Conservation (phyloP, 75 land plant genomes). For the Ceratopteris richardii region DNA sequence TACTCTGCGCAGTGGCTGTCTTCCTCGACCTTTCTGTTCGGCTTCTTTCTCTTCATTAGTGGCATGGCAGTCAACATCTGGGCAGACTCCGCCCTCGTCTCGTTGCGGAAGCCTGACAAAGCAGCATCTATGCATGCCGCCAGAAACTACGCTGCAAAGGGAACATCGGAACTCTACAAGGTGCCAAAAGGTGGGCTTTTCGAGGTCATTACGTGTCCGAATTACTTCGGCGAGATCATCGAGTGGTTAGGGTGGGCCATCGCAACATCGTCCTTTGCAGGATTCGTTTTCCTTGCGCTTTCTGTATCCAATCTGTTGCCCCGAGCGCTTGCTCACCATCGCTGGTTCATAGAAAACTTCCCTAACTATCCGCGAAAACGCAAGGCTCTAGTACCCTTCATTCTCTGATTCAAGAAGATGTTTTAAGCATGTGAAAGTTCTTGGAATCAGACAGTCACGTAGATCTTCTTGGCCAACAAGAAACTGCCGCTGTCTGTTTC, state of each 20-base stretch:
- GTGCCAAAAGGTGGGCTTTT: slow-evolving; percentile 69
- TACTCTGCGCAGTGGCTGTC: slow-evolving; percentile 35
- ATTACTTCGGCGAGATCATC: slow-evolving; percentile 72
- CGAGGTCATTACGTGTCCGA: slow-evolving; percentile 68
- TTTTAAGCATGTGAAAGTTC: no score
- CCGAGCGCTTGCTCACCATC: slow-evolving; percentile 49
- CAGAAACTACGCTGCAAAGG: neutral
- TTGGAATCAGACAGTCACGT: no score
- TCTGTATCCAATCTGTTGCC: slow-evolving; percentile 65
- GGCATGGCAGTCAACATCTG: slow-evolving; percentile 64
- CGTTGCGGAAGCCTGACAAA: slow-evolving; percentile 32
- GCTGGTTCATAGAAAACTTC: slow-evolving; percentile 78
- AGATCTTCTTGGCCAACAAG: no score
- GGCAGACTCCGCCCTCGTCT: slow-evolving; percentile 59
- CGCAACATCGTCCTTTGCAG: slow-evolving; percentile 60
- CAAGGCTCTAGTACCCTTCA: slow-evolving; percentile 59
- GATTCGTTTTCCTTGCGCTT: slow-evolving; percentile 52
- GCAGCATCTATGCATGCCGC: neutral
- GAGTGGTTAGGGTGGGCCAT: slow-evolving; percentile 91
- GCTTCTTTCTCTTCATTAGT: slow-evolving; percentile 32
- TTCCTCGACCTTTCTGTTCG: slow-evolving; percentile 33
- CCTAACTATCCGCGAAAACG: slow-evolving; percentile 44
- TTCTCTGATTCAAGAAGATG: no score
- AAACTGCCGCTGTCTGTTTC: no score
- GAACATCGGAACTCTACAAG: slow-evolving; percentile 33